Percentiles rank a stretch among this genome's conserved stretches.
phyloP scores from a whole-genome alignment of 208 protist species.

The Strigomonas galati region DNA sequence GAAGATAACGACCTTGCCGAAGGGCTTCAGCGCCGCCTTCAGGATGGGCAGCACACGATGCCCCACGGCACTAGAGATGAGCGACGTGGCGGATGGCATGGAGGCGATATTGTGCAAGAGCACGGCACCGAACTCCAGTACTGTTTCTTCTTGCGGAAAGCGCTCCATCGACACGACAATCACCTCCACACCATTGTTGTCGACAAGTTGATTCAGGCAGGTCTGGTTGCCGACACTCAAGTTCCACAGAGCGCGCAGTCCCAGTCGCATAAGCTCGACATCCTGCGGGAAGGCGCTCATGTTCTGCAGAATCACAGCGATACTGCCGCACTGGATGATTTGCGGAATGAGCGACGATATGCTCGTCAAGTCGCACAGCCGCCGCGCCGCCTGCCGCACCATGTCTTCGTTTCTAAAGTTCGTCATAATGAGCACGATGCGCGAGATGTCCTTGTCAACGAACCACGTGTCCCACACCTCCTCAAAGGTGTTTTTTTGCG shows the following conservation, averaged over 20 bases:
- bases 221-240: conserved; percentile 60
- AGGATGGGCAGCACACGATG: conserved; percentile 41
- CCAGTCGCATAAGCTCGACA: conserved; percentile 39
- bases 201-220: conserved; percentile 34
- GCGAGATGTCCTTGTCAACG: conserved; percentile 63
- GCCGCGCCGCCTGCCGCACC: conserved; percentile 46
- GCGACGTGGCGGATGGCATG: conserved; percentile 28
- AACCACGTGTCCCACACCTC: conserved; percentile 91
- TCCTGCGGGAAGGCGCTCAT: conserved; percentile 55
- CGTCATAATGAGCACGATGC: conserved; percentile 65
- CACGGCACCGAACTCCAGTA: conserved; percentile 68
- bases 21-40: conserved; percentile 46
- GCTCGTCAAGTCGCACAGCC: conserved; percentile 64
- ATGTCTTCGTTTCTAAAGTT: conserved; percentile 75
- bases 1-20: conserved; percentile 53
- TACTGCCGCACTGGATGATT: conserved; percentile 51
- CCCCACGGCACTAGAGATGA: conserved; percentile 28
- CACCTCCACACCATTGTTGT: conserved; percentile 37
- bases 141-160: conserved; percentile 52
- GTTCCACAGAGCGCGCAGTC: conserved; percentile 82
- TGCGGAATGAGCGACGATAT: conserved; percentile 42
- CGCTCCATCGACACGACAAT: conserved; percentile 60
- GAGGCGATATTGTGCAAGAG: conserved; percentile 76
- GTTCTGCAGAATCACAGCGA: conserved; percentile 56
- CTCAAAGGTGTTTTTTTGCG: conserved; percentile 55